Evolutionary conservation across 108 stramenopile species (phyloP).

Genomic region (Pseudonitzschia multiseries): DNA sequence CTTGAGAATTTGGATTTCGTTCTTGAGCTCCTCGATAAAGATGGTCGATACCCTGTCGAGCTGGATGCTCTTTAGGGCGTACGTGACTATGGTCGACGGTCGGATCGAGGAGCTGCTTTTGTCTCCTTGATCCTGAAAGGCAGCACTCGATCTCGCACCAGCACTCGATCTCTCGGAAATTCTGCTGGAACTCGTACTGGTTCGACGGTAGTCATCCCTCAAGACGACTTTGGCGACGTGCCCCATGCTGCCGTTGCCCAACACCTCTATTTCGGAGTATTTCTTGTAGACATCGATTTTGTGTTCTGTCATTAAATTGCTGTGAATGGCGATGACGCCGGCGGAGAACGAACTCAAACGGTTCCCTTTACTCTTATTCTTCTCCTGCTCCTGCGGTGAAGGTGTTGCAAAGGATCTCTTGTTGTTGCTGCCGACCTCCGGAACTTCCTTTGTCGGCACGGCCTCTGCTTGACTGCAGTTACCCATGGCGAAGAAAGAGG

Average conservation of each 20-base stretch:
- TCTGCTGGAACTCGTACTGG: no score
- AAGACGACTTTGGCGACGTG: constrained; percentile 54
- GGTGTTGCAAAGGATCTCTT: no score
- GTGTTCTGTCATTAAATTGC: constrained; percentile 32
- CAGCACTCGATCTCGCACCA: neutral
- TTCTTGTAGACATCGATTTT: constrained; percentile 53
- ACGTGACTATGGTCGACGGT: neutral
- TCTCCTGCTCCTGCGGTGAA: no score
- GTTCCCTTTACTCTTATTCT: no score
- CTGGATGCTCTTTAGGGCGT: constrained; percentile 70
- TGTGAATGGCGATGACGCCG: constrained; percentile 16
- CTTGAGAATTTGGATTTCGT: constrained; percentile 87
- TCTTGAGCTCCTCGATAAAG: constrained; percentile 79
- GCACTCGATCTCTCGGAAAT: constrained; percentile 34
- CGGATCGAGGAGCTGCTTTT: neutral
- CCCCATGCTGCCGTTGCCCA: constrained; percentile 82
- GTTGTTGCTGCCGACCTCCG: neutral
- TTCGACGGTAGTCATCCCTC: no score
- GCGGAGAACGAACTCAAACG: neutral
- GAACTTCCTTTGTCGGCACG: no score
- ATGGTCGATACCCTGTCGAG: constrained; percentile 52
- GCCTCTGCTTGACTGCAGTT: no score
- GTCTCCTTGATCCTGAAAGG: neutral
- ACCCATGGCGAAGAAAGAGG: no score
- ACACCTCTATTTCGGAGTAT: constrained; percentile 48